Base-by-base conservation (phyloP, 208 protist genomes). In the Trypanosoma lewisi region DNA sequence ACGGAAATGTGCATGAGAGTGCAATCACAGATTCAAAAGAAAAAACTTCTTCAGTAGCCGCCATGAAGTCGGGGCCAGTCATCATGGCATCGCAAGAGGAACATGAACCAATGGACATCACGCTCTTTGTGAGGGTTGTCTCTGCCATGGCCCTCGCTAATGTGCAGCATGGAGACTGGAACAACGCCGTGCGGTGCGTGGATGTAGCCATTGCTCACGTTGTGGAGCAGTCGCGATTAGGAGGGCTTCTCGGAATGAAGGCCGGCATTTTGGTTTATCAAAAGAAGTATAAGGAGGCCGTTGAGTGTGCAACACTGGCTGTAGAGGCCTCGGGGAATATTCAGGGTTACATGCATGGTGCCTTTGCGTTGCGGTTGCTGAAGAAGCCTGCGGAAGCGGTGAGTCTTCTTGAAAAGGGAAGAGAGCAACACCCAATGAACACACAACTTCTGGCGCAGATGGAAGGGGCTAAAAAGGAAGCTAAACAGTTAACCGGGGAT, bases 141-240 rank as follows among this genome's bases (percentile, higher is more conserved):
- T 80, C 89, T 9, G 89, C 72, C 2, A 90, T 95, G 84, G 78
- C 85, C 42, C 67, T 95, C 48, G 89, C 89, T 0, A 95, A 95
- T 57, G 50, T 93, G 54, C 83, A 90, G 63, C 86, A 78, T 70
- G 75, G 81, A 4, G 89, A 95, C 56, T 42, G 84, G n/a, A 70
- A 60, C 49, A 85, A 84, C 65, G 89, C 89, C 41, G 59, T 91
- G 4, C 75, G 75, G 37, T 95, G 85, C 60, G 82, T 87, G 2
- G 86, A 95, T 50, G 76, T 69, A 28, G 83, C 75, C 17, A 74
- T 95, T 55, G 50, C 51, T 17, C 80, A 95, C 58, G 89, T 74
- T 19, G 75, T 78, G 30, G 83, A 91, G 30, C 47, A 70, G 7
- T 75, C 77, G 47, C 85, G 89, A 0, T 67, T 78, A 1, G 89